Evolutionary conservation across 2,329 filamentous ascomycete species (phyloP), one percentile per base, ranked within the genome.

Genomic region (Fusarium armeniacum): DNA sequence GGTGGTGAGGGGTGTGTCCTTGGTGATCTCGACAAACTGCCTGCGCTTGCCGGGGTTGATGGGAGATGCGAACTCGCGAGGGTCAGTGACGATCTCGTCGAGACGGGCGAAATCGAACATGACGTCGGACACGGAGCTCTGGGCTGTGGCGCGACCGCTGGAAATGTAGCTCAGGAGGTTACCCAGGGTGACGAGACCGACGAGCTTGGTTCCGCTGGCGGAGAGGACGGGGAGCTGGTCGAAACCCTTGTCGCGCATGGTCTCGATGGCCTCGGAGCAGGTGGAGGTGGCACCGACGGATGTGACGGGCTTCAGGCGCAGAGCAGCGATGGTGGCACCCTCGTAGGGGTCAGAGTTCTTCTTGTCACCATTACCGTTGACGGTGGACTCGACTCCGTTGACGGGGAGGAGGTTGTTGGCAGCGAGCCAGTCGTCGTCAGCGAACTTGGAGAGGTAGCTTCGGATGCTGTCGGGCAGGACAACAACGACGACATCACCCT

Each of bases 381-480:
- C 51, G 78, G 84, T 65, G 83, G 87, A 54, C 83, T 88, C 69
- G 82, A 86, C 40, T 18, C 81, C 83, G 67, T 81, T 80, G 69
- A 81, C 78, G n/a, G 93, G 89, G 28, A 98, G 87, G 26, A 99
- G 92, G 78, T 95, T 91, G 82, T 99, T 99, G 69, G 96, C 96
- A 15, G 94, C 94, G 58, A 99, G 90, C 97, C 96, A 99, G 84
- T 98, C 96, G 78, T 99, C 97, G 78, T 99, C 96, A 71, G 94
- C 94, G 78, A 99, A 99, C 87, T 99, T 99, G 83, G 92, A 95
- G 28, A 99, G 89, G 80, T 99, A 99, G 81, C 93, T 98, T 76
- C 96, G 89, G 78, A 99, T 98, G 83, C 94, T 97, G 80, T 99
- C 96, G 2, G 96, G 97, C 20, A 98, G 85, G 55, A 99, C 84